These are phyloP conservation scores for Eucalyptus melliodora DNA, from an alignment of 345 rosid genomes.

Conservation along the genomic window DNA sequence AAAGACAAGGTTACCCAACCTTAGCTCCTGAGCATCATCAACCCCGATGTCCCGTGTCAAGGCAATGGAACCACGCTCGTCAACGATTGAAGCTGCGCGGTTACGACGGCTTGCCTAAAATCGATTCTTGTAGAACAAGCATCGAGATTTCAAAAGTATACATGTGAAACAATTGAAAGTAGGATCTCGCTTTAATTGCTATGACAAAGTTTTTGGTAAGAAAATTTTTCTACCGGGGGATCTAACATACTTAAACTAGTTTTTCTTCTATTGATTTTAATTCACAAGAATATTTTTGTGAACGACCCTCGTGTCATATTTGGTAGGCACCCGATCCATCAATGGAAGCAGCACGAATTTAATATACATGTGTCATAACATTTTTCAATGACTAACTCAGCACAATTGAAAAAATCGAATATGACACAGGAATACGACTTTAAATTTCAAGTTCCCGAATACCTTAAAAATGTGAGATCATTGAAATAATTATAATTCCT, in stretches of 20 bases:
- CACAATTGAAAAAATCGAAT: background rate
- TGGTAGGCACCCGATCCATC: accelerated
- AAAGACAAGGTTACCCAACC: accelerated
- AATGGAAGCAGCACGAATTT: background rate
- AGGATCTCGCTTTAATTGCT: background rate
- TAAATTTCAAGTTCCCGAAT: background rate
- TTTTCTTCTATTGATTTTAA: background rate
- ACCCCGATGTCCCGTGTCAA: too few species aligned
- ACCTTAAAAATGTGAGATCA: background rate
- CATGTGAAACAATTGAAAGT: background rate
- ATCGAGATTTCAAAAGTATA: background rate
- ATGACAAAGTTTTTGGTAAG: too few species aligned
- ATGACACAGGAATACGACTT: accelerated
- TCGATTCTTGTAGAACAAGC: background rate
- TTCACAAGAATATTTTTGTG: background rate
- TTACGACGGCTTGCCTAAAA: too few species aligned
- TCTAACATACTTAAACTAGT: background rate
- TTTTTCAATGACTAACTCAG: background rate
- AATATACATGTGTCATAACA: background rate
- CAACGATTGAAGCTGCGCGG: accelerated
- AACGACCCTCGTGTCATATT: background rate
- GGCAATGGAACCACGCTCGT: too few species aligned
- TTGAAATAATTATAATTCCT: background rate
- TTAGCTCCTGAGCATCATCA: too few species aligned
- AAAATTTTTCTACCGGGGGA: too few species aligned